These are phyloP conservation scores for Apiospora kogelbergensis DNA, from an alignment of 2,329 filamentous ascomycete species.

Conservation along the genomic window DNA sequence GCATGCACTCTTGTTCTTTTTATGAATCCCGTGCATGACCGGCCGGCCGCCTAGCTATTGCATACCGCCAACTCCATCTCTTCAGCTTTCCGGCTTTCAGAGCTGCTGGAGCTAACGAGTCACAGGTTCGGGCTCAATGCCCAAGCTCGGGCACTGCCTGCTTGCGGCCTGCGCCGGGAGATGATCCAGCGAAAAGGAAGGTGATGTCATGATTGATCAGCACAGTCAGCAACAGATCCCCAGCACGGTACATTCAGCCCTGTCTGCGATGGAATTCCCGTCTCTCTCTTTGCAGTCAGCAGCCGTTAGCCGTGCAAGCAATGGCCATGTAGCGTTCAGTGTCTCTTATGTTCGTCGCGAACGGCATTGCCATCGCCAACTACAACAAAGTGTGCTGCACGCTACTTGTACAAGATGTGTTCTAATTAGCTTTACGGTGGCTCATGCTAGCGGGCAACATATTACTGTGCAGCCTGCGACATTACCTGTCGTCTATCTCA, in stretches of 20 bases:
- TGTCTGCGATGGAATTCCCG: background rate
- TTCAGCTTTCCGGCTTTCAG: background rate
- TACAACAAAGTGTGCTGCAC: background rate
- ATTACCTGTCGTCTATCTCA: background rate
- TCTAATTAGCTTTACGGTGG: background rate
- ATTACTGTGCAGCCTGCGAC: background rate
- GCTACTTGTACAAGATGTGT: background rate
- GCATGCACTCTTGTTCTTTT: background rate
- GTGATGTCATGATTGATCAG: conserved; percentile 1
- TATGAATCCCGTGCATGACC: background rate
- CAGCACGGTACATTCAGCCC: background rate
- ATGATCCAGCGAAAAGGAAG: background rate
- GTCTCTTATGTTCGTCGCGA: background rate
- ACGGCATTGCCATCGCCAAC: background rate
- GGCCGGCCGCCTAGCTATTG: too few relatives aligned
- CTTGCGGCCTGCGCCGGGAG: background rate
- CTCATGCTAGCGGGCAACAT: background rate
- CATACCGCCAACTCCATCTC: too few relatives aligned
- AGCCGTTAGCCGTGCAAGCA: too few relatives aligned
- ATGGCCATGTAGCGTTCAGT: background rate
- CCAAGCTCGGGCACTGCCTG: background rate
- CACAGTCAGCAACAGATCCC: background rate
- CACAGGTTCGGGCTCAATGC: background rate
- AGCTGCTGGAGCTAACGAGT: background rate
- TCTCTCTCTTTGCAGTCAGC: background rate